These are phyloP conservation scores for Ephemerocybe angulata DNA, from an alignment of 768 basidiomycete genomes.

Conservation along the genomic window DNA sequence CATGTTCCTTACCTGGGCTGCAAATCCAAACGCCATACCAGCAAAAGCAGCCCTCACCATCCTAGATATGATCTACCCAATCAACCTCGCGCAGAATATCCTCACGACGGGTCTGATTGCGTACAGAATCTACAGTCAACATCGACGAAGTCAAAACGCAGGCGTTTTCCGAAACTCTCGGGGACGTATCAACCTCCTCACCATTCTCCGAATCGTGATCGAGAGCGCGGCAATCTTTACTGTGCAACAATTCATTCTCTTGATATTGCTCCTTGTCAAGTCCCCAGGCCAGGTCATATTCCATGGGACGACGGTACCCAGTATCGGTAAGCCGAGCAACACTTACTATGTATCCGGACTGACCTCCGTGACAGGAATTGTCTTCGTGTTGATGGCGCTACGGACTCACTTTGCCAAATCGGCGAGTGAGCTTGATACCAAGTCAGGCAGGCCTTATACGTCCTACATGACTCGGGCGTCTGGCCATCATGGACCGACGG, in stretches of 20 bases:
- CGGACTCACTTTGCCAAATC: no score
- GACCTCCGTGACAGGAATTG: no score
- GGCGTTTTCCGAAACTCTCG: not conserved
- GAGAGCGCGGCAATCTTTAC: not conserved
- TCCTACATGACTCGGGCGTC: no score
- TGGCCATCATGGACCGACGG: no score
- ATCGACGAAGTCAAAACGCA: slow-evolving; percentile 14
- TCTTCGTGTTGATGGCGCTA: no score
- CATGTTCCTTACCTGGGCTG: not conserved
- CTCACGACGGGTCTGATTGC: slow-evolving; percentile 25
- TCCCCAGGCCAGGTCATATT: not conserved
- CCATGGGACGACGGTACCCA: not conserved
- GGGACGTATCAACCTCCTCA: not conserved
- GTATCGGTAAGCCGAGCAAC: not conserved
- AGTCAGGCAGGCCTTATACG: no score
- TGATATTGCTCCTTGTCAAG: not conserved
- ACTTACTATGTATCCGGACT: no score
- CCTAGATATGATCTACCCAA: slow-evolving; percentile 17
- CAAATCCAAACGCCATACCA: not conserved
- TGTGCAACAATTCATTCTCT: not conserved
- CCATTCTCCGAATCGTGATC: not conserved
- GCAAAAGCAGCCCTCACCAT: not conserved
- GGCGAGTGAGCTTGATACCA: no score
- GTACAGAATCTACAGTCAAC: slow-evolving; percentile 25
- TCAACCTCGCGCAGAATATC: slow-evolving; percentile 24